Evolutionary conservation across 352 stramenopile genomes (phyloP).

Genomic region (Blastocystis hominis): DNA sequence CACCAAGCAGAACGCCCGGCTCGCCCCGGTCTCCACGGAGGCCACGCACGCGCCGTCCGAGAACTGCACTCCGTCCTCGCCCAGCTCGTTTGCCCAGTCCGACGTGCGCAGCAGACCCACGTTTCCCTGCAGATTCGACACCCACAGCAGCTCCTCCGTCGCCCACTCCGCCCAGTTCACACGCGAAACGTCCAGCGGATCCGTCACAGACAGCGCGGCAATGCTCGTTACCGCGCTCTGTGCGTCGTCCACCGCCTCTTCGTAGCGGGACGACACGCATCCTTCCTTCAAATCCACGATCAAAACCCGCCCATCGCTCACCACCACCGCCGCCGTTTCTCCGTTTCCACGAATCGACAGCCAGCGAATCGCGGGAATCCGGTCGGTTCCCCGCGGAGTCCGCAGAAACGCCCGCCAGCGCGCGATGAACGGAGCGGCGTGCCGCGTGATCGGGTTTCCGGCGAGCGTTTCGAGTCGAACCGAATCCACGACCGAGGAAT

Average conservation of each 20-base stretch:
- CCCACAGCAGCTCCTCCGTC: neutral
- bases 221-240: neutral
- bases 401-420: neutral
- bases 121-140: neutral
- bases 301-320: neutral
- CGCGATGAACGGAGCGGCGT: neutral
- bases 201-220: neutral
- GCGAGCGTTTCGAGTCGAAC: neutral
- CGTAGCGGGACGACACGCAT: neutral
- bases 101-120: neutral
- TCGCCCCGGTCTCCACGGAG: too few species aligned
- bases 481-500: neutral
- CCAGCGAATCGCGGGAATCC: neutral
- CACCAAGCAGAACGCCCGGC: neutral
- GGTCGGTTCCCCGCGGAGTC: neutral
- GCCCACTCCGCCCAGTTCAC: neutral
- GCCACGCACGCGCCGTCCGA: neutral
- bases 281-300: neutral
- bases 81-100: neutral
- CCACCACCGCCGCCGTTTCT: neutral
- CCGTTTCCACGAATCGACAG: neutral
- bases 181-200: neutral
- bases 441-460: neutral
- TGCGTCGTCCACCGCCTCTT: too few species aligned
- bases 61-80: neutral